Conservation (phyloP, 1,284 basidiomycete species). For the Ceratobasidium sp. region DNA sequence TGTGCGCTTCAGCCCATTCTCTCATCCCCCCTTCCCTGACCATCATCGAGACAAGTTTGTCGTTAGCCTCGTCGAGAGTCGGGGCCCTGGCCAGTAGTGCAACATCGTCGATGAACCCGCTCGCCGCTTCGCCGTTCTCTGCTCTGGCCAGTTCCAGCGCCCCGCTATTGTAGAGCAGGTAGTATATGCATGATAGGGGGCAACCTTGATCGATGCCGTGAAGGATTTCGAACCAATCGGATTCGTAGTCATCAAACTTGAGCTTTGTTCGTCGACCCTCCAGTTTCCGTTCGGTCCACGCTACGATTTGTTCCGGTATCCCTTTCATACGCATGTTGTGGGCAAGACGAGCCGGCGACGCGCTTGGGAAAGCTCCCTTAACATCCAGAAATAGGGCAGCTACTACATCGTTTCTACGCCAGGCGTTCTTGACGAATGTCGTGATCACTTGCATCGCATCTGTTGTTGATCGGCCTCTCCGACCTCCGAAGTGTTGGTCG, state of each 20-base stretch:
- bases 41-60: conserved; percentile 19
- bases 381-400: conserved; percentile 47
- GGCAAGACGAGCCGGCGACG: conserved; percentile 52
- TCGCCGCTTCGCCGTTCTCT: conserved; percentile 1
- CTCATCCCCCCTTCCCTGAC: conserved; percentile 10
- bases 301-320: conserved; percentile 51
- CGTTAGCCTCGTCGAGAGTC: conserved; percentile 12
- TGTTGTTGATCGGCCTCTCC: conserved; percentile 39
- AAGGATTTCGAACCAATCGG: conserved; percentile 50
- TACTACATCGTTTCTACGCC: conserved; percentile 45
- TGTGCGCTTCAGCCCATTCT: conserved; percentile 9
- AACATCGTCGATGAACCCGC: conserved; percentile 45
- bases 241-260: conserved; percentile 23
- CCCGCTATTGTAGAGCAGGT: conserved; percentile 18
- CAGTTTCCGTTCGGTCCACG: conserved; percentile 51
- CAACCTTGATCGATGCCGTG: conserved; percentile 58
- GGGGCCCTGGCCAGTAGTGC: conserved; percentile 14
- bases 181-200: conserved; percentile 52
- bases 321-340: conserved; percentile 55
- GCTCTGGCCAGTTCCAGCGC: background rate
- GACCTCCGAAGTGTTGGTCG: conserved; percentile 44
- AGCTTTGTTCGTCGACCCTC: background rate
- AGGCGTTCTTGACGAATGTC: conserved; percentile 44
- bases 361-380: conserved; percentile 55
- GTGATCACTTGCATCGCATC: conserved; percentile 43